Conservation (phyloP, 306 rosid species). For the Boehmeria nivea region DNA sequence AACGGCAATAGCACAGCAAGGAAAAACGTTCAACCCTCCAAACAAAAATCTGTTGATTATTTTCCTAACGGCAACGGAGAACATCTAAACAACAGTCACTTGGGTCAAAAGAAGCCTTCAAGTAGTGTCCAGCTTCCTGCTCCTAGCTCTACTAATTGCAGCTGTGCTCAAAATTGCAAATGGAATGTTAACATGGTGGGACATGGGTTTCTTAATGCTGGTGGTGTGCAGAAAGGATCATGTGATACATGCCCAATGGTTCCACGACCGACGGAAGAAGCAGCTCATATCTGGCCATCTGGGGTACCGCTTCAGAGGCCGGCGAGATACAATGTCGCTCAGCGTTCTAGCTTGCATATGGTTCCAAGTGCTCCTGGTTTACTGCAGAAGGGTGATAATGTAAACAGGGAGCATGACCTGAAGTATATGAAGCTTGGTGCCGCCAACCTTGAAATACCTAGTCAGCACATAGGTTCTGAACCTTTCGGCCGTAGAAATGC, state of each 20-base stretch:
- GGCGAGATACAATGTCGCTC: slow-evolving; percentile 45
- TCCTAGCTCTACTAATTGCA: slow-evolving; percentile 37
- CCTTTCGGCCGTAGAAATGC: slow-evolving; percentile 46
- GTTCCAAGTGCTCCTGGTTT: slow-evolving; percentile 35
- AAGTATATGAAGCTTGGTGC: slow-evolving; percentile 42
- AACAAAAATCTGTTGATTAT: slow-evolving; percentile 44
- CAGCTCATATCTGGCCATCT: slow-evolving; percentile 62
- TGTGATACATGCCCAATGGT: slow-evolving; percentile 49
- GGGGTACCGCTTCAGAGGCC: slow-evolving; percentile 37
- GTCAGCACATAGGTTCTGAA: slow-evolving; percentile 41
- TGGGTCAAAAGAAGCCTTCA: slow-evolving; percentile 49
- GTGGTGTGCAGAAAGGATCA: slow-evolving; percentile 45
- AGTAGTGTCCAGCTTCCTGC: slow-evolving; percentile 51
- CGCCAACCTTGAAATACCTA: slow-evolving; percentile 45
- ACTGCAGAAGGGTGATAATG: slow-evolving; percentile 38
- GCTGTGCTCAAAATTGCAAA: slow-evolving; percentile 44
- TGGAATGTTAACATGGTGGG: slow-evolving; percentile 45
- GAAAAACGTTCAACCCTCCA: slow-evolving; percentile 44
- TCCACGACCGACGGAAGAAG: slow-evolving; percentile 47
- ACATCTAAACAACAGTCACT: slow-evolving; percentile 29
- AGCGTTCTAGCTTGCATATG: slow-evolving; percentile 35
- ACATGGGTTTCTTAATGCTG: slow-evolving; percentile 38
- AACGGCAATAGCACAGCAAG: slow-evolving; percentile 26
- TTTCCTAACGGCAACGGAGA: slow-evolving; percentile 37
- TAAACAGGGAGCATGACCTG: slow-evolving; percentile 44